Base-by-base conservation (phyloP, 2,329 filamentous ascomycete genomes). In the Penicillium rolfsii region DNA sequence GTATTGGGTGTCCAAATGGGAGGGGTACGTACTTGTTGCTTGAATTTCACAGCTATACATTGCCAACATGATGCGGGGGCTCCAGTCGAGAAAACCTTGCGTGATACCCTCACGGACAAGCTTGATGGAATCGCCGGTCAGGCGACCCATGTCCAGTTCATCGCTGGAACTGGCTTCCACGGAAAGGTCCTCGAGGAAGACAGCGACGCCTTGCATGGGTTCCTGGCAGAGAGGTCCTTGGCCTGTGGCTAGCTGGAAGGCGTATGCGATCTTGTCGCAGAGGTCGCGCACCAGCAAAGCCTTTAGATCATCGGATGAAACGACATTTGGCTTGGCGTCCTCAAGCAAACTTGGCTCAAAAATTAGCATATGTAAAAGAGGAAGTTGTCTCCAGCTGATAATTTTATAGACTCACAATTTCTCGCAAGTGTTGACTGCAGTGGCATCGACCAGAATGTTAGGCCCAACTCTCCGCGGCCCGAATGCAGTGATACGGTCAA, bases 21-120 rank as follows among this genome's bases (percentile, higher is more conserved):
- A 11, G 46, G 2, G 22, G 33, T 3, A 79, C 86, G 75, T 83
- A 89, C 87, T 94, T 24, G 91, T 93, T 33, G 94, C 93, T 83
- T 98, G 95, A 71, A 99, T 98, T 75, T 98, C 95, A 75, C 94
- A 97, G 58, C 87, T 92, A 81, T 99, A 99, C 92, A 98, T 98
- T 55, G 95, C 95, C 48, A 99, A 87, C 80, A 98, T 87, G 67
- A 99, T 86, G n/a, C 95, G 88, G 0, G 95, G 91, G 41, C 90
- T 94, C 95, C 95, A 99, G 81, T 98, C 95, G 19, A 97, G 82
- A 82, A 98, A 97, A 24, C 89, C 94, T 65, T 89, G 83, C 54
- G 89, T 86, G 63, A 99, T 92, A n/a, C 89, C 86, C 49, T 91
- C 88, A 67, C 94, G 91, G 19, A 94, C 88, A 0, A 91, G 89